These are phyloP conservation scores for Chlorella sp. DNA, from an alignment of 139 green algal species.

Conservation along the genomic window DNA sequence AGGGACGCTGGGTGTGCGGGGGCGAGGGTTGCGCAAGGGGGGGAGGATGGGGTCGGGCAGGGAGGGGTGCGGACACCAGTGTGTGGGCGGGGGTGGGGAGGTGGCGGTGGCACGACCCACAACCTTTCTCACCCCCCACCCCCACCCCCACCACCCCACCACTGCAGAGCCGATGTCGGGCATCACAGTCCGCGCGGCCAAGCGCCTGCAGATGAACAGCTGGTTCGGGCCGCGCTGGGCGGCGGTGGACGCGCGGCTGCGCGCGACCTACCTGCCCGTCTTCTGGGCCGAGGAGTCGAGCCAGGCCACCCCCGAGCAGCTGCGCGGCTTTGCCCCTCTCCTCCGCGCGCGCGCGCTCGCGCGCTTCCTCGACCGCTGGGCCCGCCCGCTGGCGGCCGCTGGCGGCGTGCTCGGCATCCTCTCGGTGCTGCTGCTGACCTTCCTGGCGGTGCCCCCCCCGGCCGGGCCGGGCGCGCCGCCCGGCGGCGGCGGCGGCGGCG, in stretches of 20 bases:
- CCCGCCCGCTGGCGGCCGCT: neutral
- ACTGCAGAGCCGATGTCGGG: constrained; percentile 39
- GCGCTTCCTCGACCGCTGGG: neutral
- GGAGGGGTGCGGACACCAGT: neutral
- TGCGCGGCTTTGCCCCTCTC: constrained; percentile 8
- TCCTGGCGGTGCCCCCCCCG: too few species aligned
- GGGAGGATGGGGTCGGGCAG: neutral
- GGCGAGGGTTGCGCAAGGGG: neutral
- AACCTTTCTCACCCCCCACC: neutral
- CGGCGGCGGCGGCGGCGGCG: too few species aligned
- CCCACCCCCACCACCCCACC: too few species aligned
- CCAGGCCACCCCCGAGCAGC: neutral
- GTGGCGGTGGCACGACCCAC: neutral
- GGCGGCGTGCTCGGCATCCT: too few species aligned
- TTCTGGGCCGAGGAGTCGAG: constrained; percentile 56
- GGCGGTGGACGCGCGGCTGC: constrained; percentile 37
- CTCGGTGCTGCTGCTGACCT: too few species aligned
- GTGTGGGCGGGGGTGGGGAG: neutral
- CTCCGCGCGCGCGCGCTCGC: neutral
- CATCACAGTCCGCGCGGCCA: constrained; percentile 52
- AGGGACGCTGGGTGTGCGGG: neutral
- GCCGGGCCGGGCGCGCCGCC: too few species aligned
- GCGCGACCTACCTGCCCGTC: constrained; percentile 57
- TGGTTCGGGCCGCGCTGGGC: constrained; percentile 39
- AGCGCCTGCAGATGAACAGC: constrained; percentile 54